Conservation (phyloP, 331 rosid species). For the Pyracantha coccinea region DNA sequence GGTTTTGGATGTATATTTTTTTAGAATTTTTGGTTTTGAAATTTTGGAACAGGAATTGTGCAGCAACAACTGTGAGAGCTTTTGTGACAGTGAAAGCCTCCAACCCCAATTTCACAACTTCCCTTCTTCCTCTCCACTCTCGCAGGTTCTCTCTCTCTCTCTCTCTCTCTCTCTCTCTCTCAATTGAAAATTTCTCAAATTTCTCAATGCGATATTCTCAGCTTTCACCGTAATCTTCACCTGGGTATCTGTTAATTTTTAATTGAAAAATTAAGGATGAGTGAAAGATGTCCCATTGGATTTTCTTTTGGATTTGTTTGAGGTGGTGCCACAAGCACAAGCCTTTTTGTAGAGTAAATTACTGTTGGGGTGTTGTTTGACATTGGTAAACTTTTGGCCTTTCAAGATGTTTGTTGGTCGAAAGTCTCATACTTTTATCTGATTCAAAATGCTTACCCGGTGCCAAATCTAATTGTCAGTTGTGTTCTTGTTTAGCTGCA, state of each 20-base stretch:
- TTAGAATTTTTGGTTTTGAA: constrained; percentile 6
- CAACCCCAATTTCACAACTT: constrained; percentile 24
- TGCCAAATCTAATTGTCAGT: too few relatives aligned
- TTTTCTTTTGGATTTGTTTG: neutral
- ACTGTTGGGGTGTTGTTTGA: neutral
- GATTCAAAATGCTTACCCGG: too few relatives aligned
- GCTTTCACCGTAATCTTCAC: neutral
- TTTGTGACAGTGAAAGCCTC: constrained; percentile 33
- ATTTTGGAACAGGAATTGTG: constrained; percentile 1
- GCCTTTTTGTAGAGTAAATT: neutral
- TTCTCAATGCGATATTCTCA: neutral
- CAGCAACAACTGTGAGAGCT: constrained; percentile 38
- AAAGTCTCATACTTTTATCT: too few relatives aligned
- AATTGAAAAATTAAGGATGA: neutral
- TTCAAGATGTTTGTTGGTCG: neutral
- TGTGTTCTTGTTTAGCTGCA: too few relatives aligned
- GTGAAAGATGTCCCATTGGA: neutral
- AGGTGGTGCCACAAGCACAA: neutral
- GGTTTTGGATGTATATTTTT: neutral
- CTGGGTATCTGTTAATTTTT: neutral
- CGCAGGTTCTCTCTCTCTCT: constrained; percentile 34
- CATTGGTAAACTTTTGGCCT: neutral
- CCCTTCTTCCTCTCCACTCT: constrained; percentile 31
- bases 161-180: neutral
- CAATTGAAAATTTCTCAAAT: neutral